These are phyloP conservation scores for Phytophthora quininea DNA, from an alignment of 352 stramenopile genomes.

Conservation along the genomic window DNA sequence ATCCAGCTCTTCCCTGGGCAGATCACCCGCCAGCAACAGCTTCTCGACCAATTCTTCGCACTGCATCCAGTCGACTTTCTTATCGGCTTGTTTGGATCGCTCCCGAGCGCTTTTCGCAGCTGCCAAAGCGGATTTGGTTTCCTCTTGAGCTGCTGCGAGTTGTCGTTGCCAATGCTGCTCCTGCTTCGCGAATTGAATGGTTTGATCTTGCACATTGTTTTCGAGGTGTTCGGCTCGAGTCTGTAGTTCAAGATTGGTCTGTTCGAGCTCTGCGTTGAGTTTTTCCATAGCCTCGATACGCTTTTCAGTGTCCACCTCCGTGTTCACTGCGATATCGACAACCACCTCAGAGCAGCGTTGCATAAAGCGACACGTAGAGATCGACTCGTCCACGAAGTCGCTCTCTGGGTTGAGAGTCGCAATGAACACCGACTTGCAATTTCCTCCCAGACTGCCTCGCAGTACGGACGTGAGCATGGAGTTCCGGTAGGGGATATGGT, in stretches of 20 bases:
- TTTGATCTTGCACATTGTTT: constrained; percentile 39
- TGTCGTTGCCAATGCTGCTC: constrained; percentile 43
- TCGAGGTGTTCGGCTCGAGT: constrained; percentile 53
- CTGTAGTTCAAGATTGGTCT: constrained; percentile 50
- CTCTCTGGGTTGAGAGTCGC: constrained; percentile 94
- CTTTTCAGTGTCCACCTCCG: constrained; percentile 71
- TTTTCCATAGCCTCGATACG: constrained; percentile 59
- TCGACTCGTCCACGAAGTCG: constrained; percentile 90
- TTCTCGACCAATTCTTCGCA: constrained; percentile 69
- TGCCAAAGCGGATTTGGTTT: constrained; percentile 37
- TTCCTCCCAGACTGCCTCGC: constrained; percentile 93
- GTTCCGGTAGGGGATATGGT: constrained; percentile 96
- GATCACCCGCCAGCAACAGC: constrained; percentile 50
- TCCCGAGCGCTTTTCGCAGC: constrained; percentile 25
- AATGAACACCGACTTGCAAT: constrained; percentile 98
- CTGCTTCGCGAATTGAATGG: constrained; percentile 38
- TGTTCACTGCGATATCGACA: constrained; percentile 72
- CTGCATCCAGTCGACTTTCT: constrained; percentile 52
- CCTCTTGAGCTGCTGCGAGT: constrained; percentile 29
- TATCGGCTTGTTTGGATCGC: constrained; percentile 12
- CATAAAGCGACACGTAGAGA: constrained; percentile 96
- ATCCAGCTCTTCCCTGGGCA: constrained; percentile 45
- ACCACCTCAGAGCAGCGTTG: constrained; percentile 92
- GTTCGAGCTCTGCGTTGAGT: constrained; percentile 52
- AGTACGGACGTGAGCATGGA: constrained; percentile 97